Conservation (phyloP, 257 asterid species). For the Nicotiana obtusifolia region DNA sequence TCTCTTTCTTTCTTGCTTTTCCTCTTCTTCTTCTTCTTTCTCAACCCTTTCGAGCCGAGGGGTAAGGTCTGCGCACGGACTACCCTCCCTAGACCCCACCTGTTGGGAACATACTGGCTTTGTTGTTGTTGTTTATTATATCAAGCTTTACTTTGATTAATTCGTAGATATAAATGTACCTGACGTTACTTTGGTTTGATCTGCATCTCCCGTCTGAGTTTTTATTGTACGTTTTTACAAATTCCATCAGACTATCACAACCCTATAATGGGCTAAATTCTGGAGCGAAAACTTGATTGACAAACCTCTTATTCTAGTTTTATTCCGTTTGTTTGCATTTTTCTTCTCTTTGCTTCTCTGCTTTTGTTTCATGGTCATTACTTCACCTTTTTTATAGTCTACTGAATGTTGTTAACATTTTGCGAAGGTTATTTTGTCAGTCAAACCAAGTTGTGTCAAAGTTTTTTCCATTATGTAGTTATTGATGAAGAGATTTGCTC, state of each 20-base stretch:
- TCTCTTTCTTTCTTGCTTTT: too few relatives aligned
- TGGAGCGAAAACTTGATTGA: neutral
- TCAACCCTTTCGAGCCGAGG: too few relatives aligned
- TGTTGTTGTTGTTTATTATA: too few relatives aligned
- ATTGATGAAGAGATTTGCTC: slow-evolving; percentile 71
- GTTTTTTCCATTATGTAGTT: slow-evolving; percentile 43
- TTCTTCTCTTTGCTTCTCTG: neutral
- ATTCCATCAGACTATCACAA: neutral
- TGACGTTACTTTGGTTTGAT: neutral
- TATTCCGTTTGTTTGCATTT: neutral
- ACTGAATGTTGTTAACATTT: neutral
- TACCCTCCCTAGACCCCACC: too few relatives aligned
- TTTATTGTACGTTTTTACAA: neutral
- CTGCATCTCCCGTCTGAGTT: neutral
- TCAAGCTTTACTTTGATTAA: neutral
- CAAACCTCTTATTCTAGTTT: neutral
- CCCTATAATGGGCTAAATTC: neutral
- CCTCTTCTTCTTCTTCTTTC: too few relatives aligned
- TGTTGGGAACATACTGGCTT: too few relatives aligned
- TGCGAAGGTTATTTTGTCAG: neutral
- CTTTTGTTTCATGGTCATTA: neutral
- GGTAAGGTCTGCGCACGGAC: too few relatives aligned
- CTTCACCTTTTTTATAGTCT: neutral
- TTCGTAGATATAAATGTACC: neutral
- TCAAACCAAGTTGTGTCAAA: neutral